Evolutionary conservation across 768 basidiomycete genomes (phyloP), one percentile per base, ranked within the genome.

Genomic region (Termitomyces sp.): DNA sequence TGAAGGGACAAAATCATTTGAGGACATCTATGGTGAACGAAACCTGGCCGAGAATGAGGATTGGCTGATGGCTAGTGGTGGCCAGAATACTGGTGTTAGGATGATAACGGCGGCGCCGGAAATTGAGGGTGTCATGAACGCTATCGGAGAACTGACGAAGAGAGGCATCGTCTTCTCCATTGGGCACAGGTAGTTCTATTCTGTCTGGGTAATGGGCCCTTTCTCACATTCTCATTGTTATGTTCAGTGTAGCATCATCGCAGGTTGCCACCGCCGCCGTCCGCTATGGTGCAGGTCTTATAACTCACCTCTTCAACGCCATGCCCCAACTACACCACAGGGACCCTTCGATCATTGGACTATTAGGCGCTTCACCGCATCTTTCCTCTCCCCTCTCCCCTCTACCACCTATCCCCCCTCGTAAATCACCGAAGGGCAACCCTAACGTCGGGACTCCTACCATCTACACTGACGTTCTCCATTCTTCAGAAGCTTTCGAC

Each of bases 251-350:
- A 63, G 92, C 92, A 23, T 82, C 83, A 16, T 87, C 90, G 1
- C 82, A 86, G 27, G 73, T 85, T 58, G 91, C 93, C 7, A 85
- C 84, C 19, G 71, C 80, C 8, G 91, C 91, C 3, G 79, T 95
- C 5, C 71, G 78, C 17, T 77, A 78, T 56, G 93, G 93, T 19
- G 90, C 92, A 6, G 79, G 84, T n/a, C 82, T 93, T 56, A 91
- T 95, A 62, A 95, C 94, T 0, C 94, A 95, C 71, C 76, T 95
- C 25, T 95, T 93, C 84, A 96, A 96, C 62, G 91, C 92, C 7
- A 94, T 94, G 92, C 90, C 90, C 14, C 90, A 89, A 64, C 71
- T 92, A 38, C 89, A 95, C 68, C 93, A 96, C 68, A 82, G 94
- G 34, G 92, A 95, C 68, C 93, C 94, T 11, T 90, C 90, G 11